Base-by-base conservation (phyloP, 129 eudicot genomes). In the Centella asiatica region DNA sequence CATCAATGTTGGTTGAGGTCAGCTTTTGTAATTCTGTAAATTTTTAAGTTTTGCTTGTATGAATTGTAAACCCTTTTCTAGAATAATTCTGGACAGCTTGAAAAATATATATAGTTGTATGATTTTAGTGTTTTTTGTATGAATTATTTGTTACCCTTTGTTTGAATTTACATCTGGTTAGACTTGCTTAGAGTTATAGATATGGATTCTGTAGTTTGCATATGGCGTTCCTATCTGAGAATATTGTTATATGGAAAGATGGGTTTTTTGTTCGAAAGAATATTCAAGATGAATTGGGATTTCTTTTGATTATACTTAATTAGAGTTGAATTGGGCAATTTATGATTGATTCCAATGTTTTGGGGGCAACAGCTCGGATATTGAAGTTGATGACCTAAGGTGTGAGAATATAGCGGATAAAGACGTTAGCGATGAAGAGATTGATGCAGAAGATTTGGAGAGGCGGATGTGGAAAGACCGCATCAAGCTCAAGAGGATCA, bases 341-440 rank as follows among this genome's bases (percentile, higher is more conserved):
- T 22, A 56, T 75, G 72, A 72, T 79, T 52, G 71, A 55, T 76
- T 32, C 67, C 29, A 58, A 73, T 65, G 72, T 61, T 46, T 24
- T 75, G 48, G 71, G 68, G 1, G 34, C n/a, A n/a, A 76, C 79
- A 78, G 81, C 68, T 90, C 78, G 49, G 97, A 90, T 52, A 53
- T 90, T 5, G 95, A 90, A 68, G 82, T 76, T 22, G 95, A 86
- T 64, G 97, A 85, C 19, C 40, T 89, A 42, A 74, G 88, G 78
- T 63, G 79, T 33, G 94, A 63, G 15, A 75, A 81, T 51, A 68
- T 81, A 51, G 92, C 81, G 4, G 99, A 92, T 51, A 87, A 93
- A 67, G 96, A 93, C 64, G 96, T 87, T 0, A 93, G 96, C 18
- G 99, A 93, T 68, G 99, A 93, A 63, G 98, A 92, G 58, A 87